Percentiles rank a stretch among this genome's conserved stretches.
Conservation (phyloP, 345 rosid genomes). For the Salix koriyanagi region DNA sequence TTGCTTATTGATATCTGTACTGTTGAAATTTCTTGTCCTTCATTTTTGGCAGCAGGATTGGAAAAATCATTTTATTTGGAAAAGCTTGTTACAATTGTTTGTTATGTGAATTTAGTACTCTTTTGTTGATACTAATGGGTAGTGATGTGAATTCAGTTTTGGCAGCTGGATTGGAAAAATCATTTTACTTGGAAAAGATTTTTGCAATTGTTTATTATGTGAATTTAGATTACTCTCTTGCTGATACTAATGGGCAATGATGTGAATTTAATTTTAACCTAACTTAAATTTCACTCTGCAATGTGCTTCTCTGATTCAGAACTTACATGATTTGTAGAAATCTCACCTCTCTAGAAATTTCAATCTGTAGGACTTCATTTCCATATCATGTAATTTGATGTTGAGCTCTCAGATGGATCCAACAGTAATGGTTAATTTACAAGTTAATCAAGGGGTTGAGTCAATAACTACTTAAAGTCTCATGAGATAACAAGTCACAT, state of each 20-base stretch:
- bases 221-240: not conserved
- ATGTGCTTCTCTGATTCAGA: not conserved
- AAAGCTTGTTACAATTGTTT: not conserved
- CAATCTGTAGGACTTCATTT: not conserved
- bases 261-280: not conserved
- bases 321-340: not conserved
- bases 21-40: not conserved
- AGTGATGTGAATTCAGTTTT: not conserved
- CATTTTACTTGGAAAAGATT: not conserved
- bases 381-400: no score
- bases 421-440: not conserved
- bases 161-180: not conserved
- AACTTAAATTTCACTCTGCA: not conserved
- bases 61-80: not conserved
- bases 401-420: no score
- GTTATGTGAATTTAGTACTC: not conserved
- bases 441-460: not conserved
- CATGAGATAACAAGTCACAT: not conserved
- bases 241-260: not conserved
- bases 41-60: not conserved
- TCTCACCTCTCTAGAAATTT: not conserved
- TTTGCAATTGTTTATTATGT: not conserved
- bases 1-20: not conserved
- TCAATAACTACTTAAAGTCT: not conserved
- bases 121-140: not conserved